Evolutionary conservation across 352 stramenopile genomes (phyloP), one percentile per base, ranked within the genome.

Genomic region (Phytophthora foliorum): DNA sequence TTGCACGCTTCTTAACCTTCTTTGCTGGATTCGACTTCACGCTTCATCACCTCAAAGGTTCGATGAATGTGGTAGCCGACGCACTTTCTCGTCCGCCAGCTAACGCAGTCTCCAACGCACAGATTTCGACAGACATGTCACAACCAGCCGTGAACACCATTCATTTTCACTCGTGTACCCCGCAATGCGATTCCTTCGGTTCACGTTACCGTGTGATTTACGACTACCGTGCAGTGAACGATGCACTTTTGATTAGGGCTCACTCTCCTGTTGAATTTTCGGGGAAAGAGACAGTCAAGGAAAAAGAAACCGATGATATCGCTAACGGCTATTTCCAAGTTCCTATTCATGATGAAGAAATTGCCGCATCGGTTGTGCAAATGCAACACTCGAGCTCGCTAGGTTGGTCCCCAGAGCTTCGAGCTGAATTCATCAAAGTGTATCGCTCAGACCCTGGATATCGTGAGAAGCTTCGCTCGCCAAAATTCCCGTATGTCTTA

Each of bases 141-240:
- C 63, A 3, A 81, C 62, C 27, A 31, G 27, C 27, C 27, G 27
- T 31, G 27, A 31, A 31, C 27, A 44, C 36, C 13, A 44, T 14
- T 38, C 32, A 38, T 3, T 31, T 31, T 31, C 27, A 31, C 2
- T 31, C 27, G 27, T 31, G 27, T 31, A 31, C 27, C 27, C 27
- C 27, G 27, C 27, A 31, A 31, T 31, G 27, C 0, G 77, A 86
- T 25, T 67, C 71, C 1, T 78, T 59, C 46, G 13, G 58, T 63
- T 61, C 68, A 69, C 29, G 62, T 70, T 1, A 58, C 82, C 4
- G 69, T 69, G 0, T 83, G 77, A 36, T 66, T 57, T 25, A 73
- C 57, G 14, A 78, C 13, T 25, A 51, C 5, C 27, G 27, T 7
- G 27, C 27, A 31, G 27, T 31, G 27, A 31, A 31, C 27, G 27